A percentile compares a stretch with the other conserved stretches of the same genome.
These are phyloP conservation scores for Rhodotorula sphaerocarpa DNA, from an alignment of 768 basidiomycete species.

Conservation along the genomic window DNA sequence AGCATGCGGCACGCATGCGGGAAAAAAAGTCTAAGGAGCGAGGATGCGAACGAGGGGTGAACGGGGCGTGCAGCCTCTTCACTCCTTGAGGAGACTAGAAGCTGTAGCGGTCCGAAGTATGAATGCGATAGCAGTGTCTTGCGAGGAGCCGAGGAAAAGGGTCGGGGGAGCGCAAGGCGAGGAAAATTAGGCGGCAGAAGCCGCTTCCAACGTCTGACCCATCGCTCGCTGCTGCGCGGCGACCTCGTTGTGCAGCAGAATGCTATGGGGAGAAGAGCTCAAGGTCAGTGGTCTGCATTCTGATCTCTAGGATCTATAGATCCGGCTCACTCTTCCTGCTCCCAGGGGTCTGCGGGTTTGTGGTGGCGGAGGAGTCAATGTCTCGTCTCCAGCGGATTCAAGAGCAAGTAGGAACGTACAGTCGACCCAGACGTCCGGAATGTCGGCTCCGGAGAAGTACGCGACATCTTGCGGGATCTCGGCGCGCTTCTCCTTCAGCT, in stretches of 20 bases:
- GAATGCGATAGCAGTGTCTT: no score
- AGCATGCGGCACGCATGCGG: no score
- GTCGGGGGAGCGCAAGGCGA: no score
- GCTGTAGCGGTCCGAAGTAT: no score
- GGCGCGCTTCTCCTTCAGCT: slow-evolving; percentile 75
- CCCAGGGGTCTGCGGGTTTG: slow-evolving; percentile 41
- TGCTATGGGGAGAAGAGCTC: neutral
- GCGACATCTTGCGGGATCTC: slow-evolving; percentile 58
- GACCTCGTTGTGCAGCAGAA: slow-evolving; percentile 29
- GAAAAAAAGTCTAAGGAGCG: no score
- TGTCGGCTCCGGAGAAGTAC: slow-evolving; percentile 74
- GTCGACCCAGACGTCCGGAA: slow-evolving; percentile 38
- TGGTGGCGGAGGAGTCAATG: no score
- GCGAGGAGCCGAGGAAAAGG: no score
- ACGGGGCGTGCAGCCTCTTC: no score
- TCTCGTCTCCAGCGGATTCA: neutral
- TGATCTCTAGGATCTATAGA: no score
- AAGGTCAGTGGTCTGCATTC: neutral
- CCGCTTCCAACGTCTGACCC: neutral
- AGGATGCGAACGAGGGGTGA: no score
- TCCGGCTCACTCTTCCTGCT: slow-evolving; percentile 15
- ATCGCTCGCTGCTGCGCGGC: slow-evolving; percentile 19
- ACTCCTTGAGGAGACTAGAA: no score
- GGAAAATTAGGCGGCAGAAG: no score
- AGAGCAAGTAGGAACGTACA: neutral